Evolutionary conservation across 768 basidiomycete species (phyloP), one percentile per base, ranked within the genome.

Genomic region (Tremella fuciformis): DNA sequence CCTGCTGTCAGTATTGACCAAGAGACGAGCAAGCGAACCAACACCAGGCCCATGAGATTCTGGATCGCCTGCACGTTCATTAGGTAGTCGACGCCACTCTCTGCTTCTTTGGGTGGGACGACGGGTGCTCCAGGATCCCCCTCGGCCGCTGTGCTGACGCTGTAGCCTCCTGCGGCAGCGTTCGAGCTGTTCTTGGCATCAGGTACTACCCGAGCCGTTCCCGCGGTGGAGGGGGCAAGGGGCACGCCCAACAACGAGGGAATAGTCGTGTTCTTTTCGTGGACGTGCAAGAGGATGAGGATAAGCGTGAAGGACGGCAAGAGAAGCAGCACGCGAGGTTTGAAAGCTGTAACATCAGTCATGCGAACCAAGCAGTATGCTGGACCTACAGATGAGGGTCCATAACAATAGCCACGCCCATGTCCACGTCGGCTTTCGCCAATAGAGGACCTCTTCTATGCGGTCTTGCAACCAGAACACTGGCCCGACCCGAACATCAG

Each of bases 381-480:
- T 34, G 6, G 0, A 81, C 88, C 41, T 50, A 91, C 91, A 93
- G 38, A 92, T 76, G 64, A 91, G 89, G 0, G 82, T 83, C 75
- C 91, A 93, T 0, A 77, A 81, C 1, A 84, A 81, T 78, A 93
- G 85, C 86, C 88, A 93, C 0, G 83, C 81, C 40, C 78, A 71
- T 1, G 91, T 92, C 86, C 85, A 86, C 0, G 86, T 86, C 46
- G 75, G 75, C 65, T 83, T 82, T 73, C 83, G 86, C 91, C 91
- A 93, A 63, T 88, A 80, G 2, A 93, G 55, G 2, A 91, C 81
- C 77, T 93, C 91, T 74, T 94, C 91, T 13, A 89, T 70, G 1
- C 91, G 78, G 71, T 96, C 91, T 77, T 89, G 89, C 18, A 93
- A 63, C 91, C 91, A 94, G 68, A 93, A 94, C 7, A 91, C 78